phyloP scores from a whole-genome alignment of 2,329 filamentous ascomycete genomes.

The Rutstroemia sp. region DNA sequence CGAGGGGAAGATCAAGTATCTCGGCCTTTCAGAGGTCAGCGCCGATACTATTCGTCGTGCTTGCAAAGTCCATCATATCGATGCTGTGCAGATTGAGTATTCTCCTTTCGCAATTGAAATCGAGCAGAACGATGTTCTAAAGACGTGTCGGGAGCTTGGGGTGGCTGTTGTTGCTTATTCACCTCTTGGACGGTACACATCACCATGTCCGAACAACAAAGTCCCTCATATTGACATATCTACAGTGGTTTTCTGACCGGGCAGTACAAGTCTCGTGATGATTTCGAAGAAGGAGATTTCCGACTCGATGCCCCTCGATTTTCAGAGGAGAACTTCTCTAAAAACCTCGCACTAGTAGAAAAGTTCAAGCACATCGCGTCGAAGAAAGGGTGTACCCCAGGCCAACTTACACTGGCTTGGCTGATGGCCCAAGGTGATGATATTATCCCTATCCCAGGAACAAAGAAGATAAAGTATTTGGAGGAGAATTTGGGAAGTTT shows the following conservation, averaged over 20 bases:
- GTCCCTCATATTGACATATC: not conserved
- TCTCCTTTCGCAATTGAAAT: conserved; percentile 49
- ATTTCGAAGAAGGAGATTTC: conserved; percentile 42
- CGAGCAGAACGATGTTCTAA: conserved; percentile 45
- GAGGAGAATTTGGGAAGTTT: conserved; percentile 28
- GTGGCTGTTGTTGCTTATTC: conserved; percentile 49
- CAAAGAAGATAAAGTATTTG: conserved; percentile 38
- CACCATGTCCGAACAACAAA: not conserved
- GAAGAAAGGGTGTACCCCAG: conserved; percentile 40
- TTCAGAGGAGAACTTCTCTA: conserved; percentile 41
- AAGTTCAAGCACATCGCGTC: conserved; percentile 38
- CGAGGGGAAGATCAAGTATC: conserved; percentile 48
- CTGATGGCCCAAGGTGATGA: conserved; percentile 44
- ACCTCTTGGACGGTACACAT: conserved; percentile 39
- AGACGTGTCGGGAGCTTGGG: conserved; percentile 49
- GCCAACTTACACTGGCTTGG: conserved; percentile 46
- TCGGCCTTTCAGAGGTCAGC: conserved; percentile 48
- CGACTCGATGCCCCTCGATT: conserved; percentile 39
- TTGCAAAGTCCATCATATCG: conserved; percentile 39
- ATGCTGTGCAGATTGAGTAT: conserved; percentile 48
- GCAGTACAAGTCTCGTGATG: conserved; percentile 35
- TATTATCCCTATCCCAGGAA: conserved; percentile 47
- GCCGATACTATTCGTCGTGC: conserved; percentile 44
- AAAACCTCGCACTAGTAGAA: conserved; percentile 42
- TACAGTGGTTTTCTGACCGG: conserved; percentile 46